Evolutionary conservation across 2,329 filamentous ascomycete species (phyloP).

Genomic region (Gaeumannomyces tritici): DNA sequence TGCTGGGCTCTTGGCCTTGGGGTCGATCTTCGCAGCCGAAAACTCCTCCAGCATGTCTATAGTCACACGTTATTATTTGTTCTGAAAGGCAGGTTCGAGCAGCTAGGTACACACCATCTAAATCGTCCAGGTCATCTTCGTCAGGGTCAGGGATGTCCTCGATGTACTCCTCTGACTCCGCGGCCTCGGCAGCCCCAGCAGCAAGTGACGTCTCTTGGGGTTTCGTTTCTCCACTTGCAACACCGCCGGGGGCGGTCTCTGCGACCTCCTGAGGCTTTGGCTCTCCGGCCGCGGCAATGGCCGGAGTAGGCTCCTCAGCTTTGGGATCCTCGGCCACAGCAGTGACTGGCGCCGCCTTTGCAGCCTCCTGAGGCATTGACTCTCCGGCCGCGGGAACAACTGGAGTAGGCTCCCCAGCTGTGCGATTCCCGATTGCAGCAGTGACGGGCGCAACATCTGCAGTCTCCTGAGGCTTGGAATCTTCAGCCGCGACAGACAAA

Average conservation of each 20-base stretch:
- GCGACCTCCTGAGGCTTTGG: background rate
- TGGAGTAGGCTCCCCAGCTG: background rate
- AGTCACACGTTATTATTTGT: slow-evolving; percentile 4
- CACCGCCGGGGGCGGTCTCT: background rate
- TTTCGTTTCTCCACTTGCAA: background rate
- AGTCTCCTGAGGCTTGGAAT: background rate
- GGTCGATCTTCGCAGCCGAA: slow-evolving; percentile 50
- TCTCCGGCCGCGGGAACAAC: background rate
- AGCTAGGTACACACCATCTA: slow-evolving; percentile 57
- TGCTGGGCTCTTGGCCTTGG: background rate
- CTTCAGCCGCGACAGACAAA: background rate
- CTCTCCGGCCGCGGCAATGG: background rate
- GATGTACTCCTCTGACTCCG: slow-evolving; percentile 18
- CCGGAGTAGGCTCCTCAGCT: background rate
- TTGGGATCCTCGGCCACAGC: background rate
- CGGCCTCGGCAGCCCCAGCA: slow-evolving; percentile 11
- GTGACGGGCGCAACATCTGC: background rate
- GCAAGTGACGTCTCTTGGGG: background rate
- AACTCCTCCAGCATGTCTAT: slow-evolving; percentile 96
- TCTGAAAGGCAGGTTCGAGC: background rate
- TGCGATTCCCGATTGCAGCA: background rate
- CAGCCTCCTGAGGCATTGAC: background rate
- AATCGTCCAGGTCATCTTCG: slow-evolving; percentile 82
- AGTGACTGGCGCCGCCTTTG: background rate
- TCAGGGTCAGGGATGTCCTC: slow-evolving; percentile 76